Percentiles rank a stretch among this genome's conserved stretches.
Conservation (phyloP, 768 basidiomycete genomes). For the Mycena amicta region DNA sequence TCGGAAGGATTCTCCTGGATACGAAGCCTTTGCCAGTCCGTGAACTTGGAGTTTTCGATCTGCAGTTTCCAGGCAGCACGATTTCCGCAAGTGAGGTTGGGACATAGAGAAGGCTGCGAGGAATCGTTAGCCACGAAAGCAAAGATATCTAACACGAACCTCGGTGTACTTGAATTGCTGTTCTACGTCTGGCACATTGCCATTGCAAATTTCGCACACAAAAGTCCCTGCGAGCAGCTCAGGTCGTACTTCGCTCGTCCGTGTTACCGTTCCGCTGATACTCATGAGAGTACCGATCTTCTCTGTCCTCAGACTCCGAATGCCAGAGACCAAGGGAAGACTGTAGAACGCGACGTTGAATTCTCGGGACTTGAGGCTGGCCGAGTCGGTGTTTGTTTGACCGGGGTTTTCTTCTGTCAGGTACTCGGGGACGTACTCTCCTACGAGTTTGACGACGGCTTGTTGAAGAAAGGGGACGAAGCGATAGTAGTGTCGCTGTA, state of each 20-base stretch:
- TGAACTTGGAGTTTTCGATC: constrained; percentile 94
- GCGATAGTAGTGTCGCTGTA: constrained; percentile 94
- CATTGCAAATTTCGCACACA: constrained; percentile 86
- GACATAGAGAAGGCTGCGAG: constrained; percentile 84
- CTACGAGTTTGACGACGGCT: constrained; percentile 86
- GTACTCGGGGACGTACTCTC: constrained; percentile 90
- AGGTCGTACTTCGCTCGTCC: constrained; percentile 96
- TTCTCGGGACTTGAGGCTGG: constrained; percentile 88
- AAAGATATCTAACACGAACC: constrained; percentile 43
- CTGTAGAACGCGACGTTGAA: constrained; percentile 96
- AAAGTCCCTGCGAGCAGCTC: constrained; percentile 94
- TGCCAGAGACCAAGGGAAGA: constrained; percentile 90
- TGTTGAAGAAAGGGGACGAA: constrained; percentile 94
- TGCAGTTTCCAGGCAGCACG: constrained; percentile 89
- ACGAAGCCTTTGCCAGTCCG: constrained; percentile 99
- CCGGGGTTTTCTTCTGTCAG: constrained; percentile 93
- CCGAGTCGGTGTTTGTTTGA: constrained; percentile 82
- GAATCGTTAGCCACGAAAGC: constrained; percentile 4
- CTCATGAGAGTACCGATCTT: constrained; percentile 93
- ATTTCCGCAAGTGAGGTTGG: constrained; percentile 93
- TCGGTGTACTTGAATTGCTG: constrained; percentile 99
- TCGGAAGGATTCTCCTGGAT: constrained; percentile 99
- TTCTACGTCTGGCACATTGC: constrained; percentile 88
- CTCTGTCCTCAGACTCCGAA: constrained; percentile 89
- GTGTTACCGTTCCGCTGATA: constrained; percentile 95